phyloP scores from a whole-genome alignment of 140 eudicot species.

The Bidens hawaiensis region DNA sequence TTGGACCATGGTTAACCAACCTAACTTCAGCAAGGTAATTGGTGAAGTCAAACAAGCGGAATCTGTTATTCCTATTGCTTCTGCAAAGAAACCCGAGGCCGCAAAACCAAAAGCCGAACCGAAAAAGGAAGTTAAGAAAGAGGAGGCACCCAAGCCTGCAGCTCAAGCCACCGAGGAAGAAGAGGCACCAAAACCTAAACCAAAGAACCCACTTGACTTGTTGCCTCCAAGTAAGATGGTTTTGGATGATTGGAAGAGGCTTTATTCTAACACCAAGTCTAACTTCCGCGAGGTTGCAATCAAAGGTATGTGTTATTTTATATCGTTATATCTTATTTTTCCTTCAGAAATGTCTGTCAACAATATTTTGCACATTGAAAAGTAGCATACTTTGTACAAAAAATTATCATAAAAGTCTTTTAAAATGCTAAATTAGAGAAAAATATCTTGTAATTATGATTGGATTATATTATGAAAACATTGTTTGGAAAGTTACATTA shows the following conservation, averaged over 20 bases:
- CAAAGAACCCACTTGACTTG: conserved; percentile 91
- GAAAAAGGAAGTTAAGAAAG: conserved; percentile 58
- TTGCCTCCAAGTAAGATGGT: conserved; percentile 91
- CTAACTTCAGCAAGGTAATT: conserved; percentile 32
- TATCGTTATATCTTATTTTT: too few relatives aligned
- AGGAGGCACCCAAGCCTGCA: conserved; percentile 40
- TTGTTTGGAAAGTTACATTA: too few relatives aligned
- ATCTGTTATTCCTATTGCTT: conserved; percentile 44
- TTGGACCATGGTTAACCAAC: background rate
- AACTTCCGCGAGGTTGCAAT: conserved; percentile 96
- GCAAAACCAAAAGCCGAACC: conserved; percentile 53
- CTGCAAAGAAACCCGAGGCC: conserved; percentile 56
- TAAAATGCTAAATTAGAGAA: too few relatives aligned
- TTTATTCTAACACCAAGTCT: conserved; percentile 87
- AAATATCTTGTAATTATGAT: too few relatives aligned
- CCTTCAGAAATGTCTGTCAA: too few relatives aligned
- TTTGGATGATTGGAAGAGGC: conserved; percentile 97
- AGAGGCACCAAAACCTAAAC: conserved; percentile 95
- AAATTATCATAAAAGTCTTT: too few relatives aligned
- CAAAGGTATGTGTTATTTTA: conserved; percentile 46
- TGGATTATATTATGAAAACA: too few relatives aligned
- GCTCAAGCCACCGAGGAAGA: conserved; percentile 43
- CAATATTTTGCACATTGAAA: too few relatives aligned
- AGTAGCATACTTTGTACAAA: too few relatives aligned
- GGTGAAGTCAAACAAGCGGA: conserved; percentile 68